Conservation (phyloP, 139 green algal genomes). For the Diplosphaera chodatii region DNA sequence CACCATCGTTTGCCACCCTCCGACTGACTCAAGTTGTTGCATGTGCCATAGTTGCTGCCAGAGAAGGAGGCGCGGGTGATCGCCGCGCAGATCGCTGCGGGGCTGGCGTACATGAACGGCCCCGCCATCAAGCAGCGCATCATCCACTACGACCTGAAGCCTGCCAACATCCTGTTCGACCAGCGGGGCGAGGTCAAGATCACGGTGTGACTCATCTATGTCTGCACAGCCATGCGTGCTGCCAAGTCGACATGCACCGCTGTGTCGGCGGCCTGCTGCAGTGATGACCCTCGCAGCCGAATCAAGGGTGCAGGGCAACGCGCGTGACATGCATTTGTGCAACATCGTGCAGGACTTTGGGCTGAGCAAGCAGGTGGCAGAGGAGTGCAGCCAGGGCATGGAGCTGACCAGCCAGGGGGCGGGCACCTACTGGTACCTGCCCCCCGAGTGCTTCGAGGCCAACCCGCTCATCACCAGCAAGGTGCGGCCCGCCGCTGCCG, state of each 20-base stretch:
- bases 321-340: no score
- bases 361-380: constrained; percentile 82
- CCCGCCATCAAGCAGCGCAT: constrained; percentile 37
- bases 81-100: constrained; percentile 52
- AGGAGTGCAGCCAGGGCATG: constrained; percentile 71
- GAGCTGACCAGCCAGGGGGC: constrained; percentile 93
- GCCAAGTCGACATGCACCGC: no score
- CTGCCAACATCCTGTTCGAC: constrained; percentile 95
- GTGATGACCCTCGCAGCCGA: no score
- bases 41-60: constrained; percentile 56
- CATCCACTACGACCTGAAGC: constrained; percentile 94
- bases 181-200: constrained; percentile 77
- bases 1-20: no score
- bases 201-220: constrained; percentile 55
- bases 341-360: constrained; percentile 75
- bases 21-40: no score
- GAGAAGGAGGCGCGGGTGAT: constrained; percentile 82
- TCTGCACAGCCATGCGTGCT: not conserved
- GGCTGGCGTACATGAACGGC: constrained; percentile 61
- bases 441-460: constrained; percentile 78
- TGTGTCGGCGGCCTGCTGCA: no score
- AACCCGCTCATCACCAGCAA: constrained; percentile 85
- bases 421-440: constrained; percentile 92
- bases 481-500: constrained; percentile 31
- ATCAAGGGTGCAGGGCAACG: no score